Percentiles rank a stretch among this genome's conserved stretches.
These are phyloP conservation scores for Phytophthora hibernalis DNA, from an alignment of 352 stramenopile genomes.

Conservation along the genomic window DNA sequence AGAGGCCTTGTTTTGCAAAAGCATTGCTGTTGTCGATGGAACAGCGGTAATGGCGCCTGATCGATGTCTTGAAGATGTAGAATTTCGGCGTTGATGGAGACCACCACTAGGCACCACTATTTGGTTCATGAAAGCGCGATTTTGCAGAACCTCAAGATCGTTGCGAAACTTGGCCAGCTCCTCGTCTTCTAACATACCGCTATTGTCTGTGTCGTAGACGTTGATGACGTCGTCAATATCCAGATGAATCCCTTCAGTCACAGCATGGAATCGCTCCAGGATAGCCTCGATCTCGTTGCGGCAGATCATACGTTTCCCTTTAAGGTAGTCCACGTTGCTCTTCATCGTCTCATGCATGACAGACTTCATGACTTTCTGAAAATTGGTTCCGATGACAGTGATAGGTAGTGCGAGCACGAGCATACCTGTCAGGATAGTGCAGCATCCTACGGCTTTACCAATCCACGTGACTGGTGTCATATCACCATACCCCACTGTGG, in stretches of 20 bases:
- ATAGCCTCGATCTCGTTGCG: conserved; percentile 81
- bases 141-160: conserved; percentile 78
- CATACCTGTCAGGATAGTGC: conserved; percentile 83
- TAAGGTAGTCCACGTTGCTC: conserved; percentile 78
- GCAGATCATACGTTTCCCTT: conserved; percentile 74
- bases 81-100: conserved; percentile 19
- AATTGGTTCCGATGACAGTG: conserved; percentile 90
- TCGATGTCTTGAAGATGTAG: conserved; percentile 16
- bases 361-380: conserved; percentile 87
- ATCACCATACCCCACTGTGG: conserved; percentile 91
- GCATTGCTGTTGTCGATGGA: conserved; percentile 23
- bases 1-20: conserved; percentile 30
- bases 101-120: conserved; percentile 35
- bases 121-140: conserved; percentile 59
- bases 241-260: conserved; percentile 77
- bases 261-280: conserved; percentile 71
- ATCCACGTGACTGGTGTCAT: conserved; percentile 78
- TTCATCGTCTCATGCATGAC: conserved; percentile 83
- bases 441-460: conserved; percentile 77
- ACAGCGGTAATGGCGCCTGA: conserved; percentile 8
- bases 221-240: conserved; percentile 82
- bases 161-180: conserved; percentile 74
- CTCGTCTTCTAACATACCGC: conserved; percentile 77
- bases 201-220: conserved; percentile 84
- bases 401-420: conserved; percentile 90